Conservation (phyloP, 1,284 basidiomycete genomes). For the Golubevia sp. region DNA sequence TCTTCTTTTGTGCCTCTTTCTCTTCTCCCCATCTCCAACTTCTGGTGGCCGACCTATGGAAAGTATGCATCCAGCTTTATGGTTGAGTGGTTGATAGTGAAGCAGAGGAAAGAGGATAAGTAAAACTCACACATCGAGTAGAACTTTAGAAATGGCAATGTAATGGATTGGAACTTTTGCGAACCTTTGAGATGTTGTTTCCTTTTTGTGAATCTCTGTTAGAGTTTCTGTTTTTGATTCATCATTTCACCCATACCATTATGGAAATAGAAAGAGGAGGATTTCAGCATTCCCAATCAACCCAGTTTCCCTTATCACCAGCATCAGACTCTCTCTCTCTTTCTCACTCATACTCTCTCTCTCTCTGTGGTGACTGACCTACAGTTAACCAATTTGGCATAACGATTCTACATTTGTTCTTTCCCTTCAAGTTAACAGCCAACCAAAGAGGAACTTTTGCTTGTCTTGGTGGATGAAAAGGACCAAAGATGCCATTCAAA, state of each 20-base stretch:
- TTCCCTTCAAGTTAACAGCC: slow-evolving; percentile 86
- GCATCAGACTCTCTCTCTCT: no score
- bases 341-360: neutral
- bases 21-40: no score
- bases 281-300: no score
- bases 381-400: slow-evolving; percentile 84
- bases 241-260: neutral
- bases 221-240: slow-evolving; percentile 53
- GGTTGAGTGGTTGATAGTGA: no score
- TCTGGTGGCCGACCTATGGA: no score
- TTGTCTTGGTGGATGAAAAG: slow-evolving; percentile 83
- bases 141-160: slow-evolving; percentile 82
- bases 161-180: slow-evolving; percentile 71
- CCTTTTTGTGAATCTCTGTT: slow-evolving; percentile 65
- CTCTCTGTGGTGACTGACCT: slow-evolving; percentile 67
- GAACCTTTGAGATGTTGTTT: slow-evolving; percentile 51
- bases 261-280: neutral
- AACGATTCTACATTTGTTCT: slow-evolving; percentile 89
- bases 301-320: no score
- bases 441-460: slow-evolving; percentile 89
- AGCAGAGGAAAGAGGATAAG: neutral
- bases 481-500: slow-evolving; percentile 71
- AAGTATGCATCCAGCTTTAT: no score
- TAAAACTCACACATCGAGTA: slow-evolving; percentile 81
- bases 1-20: no score